A percentile compares a stretch with the other conserved stretches of the same genome.
Conservation (phyloP, 129 eudicot genomes). For the Escallonia herrerae region DNA sequence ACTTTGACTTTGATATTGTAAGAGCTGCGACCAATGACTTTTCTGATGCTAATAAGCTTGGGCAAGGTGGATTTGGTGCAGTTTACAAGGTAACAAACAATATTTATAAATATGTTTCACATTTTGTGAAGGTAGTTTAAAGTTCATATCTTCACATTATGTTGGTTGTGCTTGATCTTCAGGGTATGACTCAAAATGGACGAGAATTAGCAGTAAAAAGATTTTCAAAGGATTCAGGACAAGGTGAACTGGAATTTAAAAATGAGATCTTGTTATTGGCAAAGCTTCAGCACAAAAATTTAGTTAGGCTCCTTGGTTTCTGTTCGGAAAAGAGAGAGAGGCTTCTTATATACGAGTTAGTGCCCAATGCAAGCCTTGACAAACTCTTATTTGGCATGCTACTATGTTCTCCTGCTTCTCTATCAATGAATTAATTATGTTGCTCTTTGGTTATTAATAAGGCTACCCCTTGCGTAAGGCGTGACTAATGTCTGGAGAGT, state of each 20-base stretch:
- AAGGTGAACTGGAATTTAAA: constrained; percentile 26
- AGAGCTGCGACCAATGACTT: constrained; percentile 36
- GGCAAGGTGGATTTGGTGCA: constrained; percentile 43
- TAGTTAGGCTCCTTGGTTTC: constrained; percentile 32
- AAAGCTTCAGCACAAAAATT: constrained; percentile 23
- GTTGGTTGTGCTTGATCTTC: neutral
- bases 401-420: no score
- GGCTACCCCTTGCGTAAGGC: no score
- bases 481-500: no score
- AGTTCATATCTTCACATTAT: neutral
- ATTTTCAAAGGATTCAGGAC: constrained; percentile 14
- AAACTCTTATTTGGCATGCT: constrained; percentile 24
- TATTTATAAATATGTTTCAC: neutral
- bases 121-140: neutral
- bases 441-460: no score
- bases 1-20: constrained; percentile 23
- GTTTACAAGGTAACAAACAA: constrained; percentile 31
- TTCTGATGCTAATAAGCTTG: constrained; percentile 31
- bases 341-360: constrained; percentile 36
- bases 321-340: constrained; percentile 20
- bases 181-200: constrained; percentile 25
- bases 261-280: constrained; percentile 31
- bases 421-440: no score
- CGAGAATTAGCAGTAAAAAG: constrained; percentile 26
- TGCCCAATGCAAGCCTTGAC: constrained; percentile 34